Conservation (phyloP, 441 rosid species). For the Mallotus repandus region DNA sequence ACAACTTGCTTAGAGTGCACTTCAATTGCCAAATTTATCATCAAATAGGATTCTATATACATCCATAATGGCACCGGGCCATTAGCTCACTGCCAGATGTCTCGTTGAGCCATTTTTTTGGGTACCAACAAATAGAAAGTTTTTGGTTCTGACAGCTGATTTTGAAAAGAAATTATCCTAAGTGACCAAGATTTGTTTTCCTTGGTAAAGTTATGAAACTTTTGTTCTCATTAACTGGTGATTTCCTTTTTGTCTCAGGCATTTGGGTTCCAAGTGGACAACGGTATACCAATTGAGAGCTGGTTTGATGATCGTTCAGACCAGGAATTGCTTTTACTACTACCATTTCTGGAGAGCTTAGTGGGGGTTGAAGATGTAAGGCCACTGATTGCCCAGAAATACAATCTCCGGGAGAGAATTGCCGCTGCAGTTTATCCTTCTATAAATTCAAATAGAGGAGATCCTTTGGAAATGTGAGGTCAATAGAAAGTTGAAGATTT, state of each 20-base stretch:
- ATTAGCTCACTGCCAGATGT: neutral
- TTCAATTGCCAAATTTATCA: neutral
- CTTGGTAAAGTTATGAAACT: neutral
- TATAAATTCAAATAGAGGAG: slow-evolving; percentile 37
- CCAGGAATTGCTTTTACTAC: slow-evolving; percentile 70
- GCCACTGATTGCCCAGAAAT: slow-evolving; percentile 61
- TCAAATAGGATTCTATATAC: neutral
- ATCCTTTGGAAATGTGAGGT: slow-evolving; percentile 58
- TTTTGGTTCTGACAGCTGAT: neutral
- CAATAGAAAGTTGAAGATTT: slow-evolving; percentile 8
- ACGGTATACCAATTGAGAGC: slow-evolving; percentile 96
- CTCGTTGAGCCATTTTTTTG: neutral
- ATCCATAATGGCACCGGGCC: neutral
- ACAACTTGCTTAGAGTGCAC: neutral
- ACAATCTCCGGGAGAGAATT: slow-evolving; percentile 69
- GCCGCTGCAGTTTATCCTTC: slow-evolving; percentile 70
- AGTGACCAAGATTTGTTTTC: too few species aligned
- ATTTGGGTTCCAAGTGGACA: slow-evolving; percentile 97
- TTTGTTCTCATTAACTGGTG: neutral
- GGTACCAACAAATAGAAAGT: neutral
- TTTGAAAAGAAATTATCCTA: too few species aligned
- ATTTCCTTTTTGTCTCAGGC: slow-evolving; percentile 46
- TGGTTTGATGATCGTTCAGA: slow-evolving; percentile 88
- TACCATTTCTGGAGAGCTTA: slow-evolving; percentile 91
- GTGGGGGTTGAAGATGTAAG: slow-evolving; percentile 86